Evolutionary conservation across 2,329 filamentous ascomycete species (phyloP).

Genomic region (Ceratocystis destructans): DNA sequence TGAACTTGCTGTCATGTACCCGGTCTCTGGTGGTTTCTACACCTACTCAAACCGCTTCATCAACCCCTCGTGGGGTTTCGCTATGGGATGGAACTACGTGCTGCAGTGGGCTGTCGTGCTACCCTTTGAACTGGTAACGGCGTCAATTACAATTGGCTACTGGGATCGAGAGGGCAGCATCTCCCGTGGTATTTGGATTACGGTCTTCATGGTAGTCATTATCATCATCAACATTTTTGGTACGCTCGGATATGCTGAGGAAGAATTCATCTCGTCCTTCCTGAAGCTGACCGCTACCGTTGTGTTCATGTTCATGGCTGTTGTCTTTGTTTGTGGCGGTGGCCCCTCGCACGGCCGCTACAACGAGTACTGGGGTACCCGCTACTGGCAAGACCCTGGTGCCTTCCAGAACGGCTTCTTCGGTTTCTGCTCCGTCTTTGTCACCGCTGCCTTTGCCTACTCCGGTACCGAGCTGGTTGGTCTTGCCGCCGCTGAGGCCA

Average conservation of each 20-base stretch:
- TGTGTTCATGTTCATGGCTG: conserved; percentile 48
- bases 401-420: conserved; percentile 56
- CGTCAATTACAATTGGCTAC: conserved; percentile 37
- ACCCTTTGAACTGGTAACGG: conserved; percentile 39
- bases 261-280: conserved; percentile 42
- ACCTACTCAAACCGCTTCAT: conserved; percentile 48
- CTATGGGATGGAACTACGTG: conserved; percentile 40
- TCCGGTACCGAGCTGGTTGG: conserved; percentile 56
- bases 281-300: conserved; percentile 44
- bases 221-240: conserved; percentile 42
- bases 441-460: conserved; percentile 56
- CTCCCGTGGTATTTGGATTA: conserved; percentile 39
- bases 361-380: conserved; percentile 31
- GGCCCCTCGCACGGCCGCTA: conserved; percentile 35
- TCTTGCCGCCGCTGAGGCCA: conserved; percentile 54
- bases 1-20: conserved; percentile 48
- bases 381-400: conserved; percentile 32
- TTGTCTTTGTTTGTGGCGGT: conserved; percentile 44
- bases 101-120: conserved; percentile 39
- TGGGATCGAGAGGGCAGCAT: conserved; percentile 33
- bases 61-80: conserved; percentile 46
- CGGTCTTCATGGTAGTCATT: conserved; percentile 37
- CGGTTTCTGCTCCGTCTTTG: conserved; percentile 55
- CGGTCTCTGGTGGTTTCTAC: conserved; percentile 50
- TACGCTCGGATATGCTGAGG: conserved; percentile 39